A percentile compares a stretch with the other conserved stretches of the same genome.
Conservation (phyloP, 768 basidiomycete species). For the Trametes cinnabarina region DNA sequence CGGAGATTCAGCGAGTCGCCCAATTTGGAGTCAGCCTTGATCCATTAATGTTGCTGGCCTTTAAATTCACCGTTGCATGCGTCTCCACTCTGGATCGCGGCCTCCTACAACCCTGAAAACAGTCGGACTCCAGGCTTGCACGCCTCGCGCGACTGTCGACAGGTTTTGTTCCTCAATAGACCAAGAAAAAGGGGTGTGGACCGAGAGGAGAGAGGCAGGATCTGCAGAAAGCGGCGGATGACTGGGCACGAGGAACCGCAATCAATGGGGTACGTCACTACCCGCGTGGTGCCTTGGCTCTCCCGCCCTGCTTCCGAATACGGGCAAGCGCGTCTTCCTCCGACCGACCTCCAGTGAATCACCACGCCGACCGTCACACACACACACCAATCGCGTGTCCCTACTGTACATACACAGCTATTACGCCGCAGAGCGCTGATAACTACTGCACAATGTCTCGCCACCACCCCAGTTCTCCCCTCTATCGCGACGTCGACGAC, state of each 20-base stretch:
- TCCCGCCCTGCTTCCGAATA: constrained; percentile 11
- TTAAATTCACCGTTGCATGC: background rate
- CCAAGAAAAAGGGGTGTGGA: background rate
- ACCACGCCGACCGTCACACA: no score
- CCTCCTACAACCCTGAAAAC: background rate
- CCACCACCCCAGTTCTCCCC: no score
- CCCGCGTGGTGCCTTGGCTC: constrained; percentile 11
- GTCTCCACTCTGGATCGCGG: background rate
- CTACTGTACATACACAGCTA: no score
- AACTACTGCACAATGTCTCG: no score
- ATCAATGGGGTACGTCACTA: constrained; percentile 16
- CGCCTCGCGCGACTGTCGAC: background rate
- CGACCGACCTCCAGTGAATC: background rate
- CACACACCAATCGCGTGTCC: constrained; percentile 5
- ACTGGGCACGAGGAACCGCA: constrained; percentile 5
- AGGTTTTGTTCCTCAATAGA: background rate
- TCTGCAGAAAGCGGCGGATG: constrained; percentile 7
- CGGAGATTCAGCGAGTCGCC: constrained; percentile 5
- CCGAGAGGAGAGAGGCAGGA: background rate
- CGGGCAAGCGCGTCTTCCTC: constrained; percentile 1
- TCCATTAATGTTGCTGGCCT: constrained; percentile 1
- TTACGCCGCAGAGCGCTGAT: no score
- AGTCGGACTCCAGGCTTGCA: background rate
- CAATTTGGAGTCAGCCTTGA: background rate
- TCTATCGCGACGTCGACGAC: no score